These are phyloP conservation scores for Zygosaccharomyces gambellarensis DNA, from an alignment of 805 yeast species.

Conservation along the genomic window DNA sequence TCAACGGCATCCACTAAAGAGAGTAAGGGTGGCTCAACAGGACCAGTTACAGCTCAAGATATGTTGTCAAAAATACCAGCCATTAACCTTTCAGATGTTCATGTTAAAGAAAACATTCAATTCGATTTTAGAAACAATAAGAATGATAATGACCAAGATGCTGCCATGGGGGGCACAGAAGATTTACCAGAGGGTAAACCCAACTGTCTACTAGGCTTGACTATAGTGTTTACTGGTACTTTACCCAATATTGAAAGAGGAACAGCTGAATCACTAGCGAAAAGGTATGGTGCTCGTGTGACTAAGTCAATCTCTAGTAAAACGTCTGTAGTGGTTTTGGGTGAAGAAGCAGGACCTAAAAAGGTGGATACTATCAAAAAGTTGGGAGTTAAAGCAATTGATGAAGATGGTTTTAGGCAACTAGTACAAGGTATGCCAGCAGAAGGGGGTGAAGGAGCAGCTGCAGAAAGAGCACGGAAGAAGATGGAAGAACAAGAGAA, in stretches of 20 bases:
- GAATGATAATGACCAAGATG: slow-evolving; percentile 26
- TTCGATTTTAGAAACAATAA: slow-evolving; percentile 50
- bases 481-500: slow-evolving; percentile 68
- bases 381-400: slow-evolving; percentile 71
- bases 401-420: slow-evolving; percentile 79
- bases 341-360: slow-evolving; percentile 96
- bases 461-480: slow-evolving; percentile 65
- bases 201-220: slow-evolving; percentile 81
- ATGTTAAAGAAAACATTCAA: slow-evolving; percentile 49
- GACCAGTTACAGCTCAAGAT: slow-evolving; percentile 22
- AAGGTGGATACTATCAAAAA: slow-evolving; percentile 77
- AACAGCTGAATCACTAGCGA: slow-evolving; percentile 69
- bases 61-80: slow-evolving; percentile 61
- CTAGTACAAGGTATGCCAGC: slow-evolving; percentile 77
- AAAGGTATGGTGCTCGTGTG: slow-evolving; percentile 86
- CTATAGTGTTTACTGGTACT: slow-evolving; percentile 90
- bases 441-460: slow-evolving; percentile 83
- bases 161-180: slow-evolving; percentile 15
- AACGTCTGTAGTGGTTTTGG: slow-evolving; percentile 85
- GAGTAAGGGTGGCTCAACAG: background rate
- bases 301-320: slow-evolving; percentile 79
- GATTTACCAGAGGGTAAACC: slow-evolving; percentile 79
- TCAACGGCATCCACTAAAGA: background rate
- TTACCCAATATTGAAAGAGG: slow-evolving; percentile 75
- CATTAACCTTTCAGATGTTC: slow-evolving; percentile 53